These are phyloP conservation scores for Phytophthora pisi DNA, from an alignment of 352 stramenopile species.

Conservation along the genomic window DNA sequence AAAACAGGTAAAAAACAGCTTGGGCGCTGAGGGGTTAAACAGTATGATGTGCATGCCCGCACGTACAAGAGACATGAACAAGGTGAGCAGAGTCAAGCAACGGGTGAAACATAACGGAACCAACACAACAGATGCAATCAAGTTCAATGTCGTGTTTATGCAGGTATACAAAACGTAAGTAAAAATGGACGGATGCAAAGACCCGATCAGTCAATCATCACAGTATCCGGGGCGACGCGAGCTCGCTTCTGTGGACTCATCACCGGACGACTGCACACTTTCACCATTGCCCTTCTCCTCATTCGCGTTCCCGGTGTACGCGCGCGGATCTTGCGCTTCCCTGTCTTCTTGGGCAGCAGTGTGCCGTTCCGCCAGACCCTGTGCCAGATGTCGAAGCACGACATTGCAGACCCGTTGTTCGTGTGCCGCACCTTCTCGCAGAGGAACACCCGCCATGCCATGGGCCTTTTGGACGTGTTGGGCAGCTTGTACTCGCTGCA, in stretches of 20 bases:
- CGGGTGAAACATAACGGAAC: background rate
- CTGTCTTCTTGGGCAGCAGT: too few species aligned
- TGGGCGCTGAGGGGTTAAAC: too few species aligned
- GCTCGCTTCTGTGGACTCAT: conserved; percentile 1
- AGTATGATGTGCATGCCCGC: background rate
- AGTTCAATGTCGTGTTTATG: conserved; percentile 1
- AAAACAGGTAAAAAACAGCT: too few species aligned
- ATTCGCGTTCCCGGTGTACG: background rate
- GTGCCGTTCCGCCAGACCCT: too few species aligned
- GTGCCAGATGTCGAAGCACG: background rate
- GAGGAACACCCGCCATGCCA: background rate
- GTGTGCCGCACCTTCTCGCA: background rate
- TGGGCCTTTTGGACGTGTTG: background rate
- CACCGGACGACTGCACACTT: background rate
- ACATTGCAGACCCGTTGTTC: background rate
- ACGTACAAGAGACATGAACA: background rate
- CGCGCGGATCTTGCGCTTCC: background rate
- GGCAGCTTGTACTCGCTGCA: too few species aligned
- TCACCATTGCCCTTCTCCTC: background rate
- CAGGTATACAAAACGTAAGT: background rate
- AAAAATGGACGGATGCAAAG: background rate
- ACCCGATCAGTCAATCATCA: background rate
- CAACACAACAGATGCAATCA: background rate
- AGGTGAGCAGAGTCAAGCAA: background rate
- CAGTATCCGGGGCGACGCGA: background rate